A percentile compares a stretch with the other conserved stretches of the same genome.
Evolutionary conservation across 164 flowering plant genomes (phyloP).

Genomic region (Magnolia kwangsiensis): DNA sequence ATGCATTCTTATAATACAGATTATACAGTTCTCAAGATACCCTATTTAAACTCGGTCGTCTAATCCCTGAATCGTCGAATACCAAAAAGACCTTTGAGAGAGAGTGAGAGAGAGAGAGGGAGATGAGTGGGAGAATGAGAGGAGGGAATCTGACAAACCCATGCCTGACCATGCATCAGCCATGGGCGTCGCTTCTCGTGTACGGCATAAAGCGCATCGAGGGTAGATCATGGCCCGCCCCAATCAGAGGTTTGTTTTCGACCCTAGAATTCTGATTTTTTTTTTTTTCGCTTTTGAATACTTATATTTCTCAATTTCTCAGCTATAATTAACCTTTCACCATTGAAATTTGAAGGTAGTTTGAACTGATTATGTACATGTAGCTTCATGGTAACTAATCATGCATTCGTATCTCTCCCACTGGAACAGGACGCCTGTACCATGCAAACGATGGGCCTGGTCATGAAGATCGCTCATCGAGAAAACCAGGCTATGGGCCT

Average conservation of each 20-base stretch:
- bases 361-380: background rate
- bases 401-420: too few relatives aligned
- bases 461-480: too few relatives aligned
- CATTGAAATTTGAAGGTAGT: too few relatives aligned
- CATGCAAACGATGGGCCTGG: too few relatives aligned
- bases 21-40: too few relatives aligned
- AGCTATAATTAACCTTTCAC: too few relatives aligned
- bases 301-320: too few relatives aligned
- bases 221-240: slow-evolving; percentile 94
- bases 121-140: slow-evolving; percentile 17
- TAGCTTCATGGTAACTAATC: background rate
- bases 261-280: background rate
- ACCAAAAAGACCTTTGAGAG: background rate
- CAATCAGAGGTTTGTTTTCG: slow-evolving; percentile 49
- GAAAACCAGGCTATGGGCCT: too few relatives aligned
- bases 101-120: slow-evolving; percentile 7
- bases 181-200: slow-evolving; percentile 92
- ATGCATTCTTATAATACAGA: too few relatives aligned
- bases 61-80: background rate
- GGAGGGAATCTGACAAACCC: slow-evolving; percentile 59
- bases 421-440: too few relatives aligned
- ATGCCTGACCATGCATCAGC: slow-evolving; percentile 94
- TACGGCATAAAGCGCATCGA: slow-evolving; percentile 90
- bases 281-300: background rate
- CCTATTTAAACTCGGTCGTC: too few relatives aligned